A percentile compares a stretch with the other conserved stretches of the same genome.
Conservation (phyloP, 495 filamentous ascomycete species). For the Podospora tetraspora region DNA sequence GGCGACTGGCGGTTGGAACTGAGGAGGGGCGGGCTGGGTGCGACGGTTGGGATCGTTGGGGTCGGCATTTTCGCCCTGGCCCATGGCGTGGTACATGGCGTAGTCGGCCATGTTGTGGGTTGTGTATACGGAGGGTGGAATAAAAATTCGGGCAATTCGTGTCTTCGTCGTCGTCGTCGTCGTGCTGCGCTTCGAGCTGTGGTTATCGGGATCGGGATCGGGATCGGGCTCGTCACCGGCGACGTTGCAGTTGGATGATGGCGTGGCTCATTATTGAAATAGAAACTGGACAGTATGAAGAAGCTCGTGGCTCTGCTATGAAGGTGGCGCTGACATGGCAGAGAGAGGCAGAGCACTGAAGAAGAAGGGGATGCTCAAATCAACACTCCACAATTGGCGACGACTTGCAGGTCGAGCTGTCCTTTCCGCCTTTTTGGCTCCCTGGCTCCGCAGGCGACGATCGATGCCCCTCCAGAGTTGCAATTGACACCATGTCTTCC, state of each 20-base stretch:
- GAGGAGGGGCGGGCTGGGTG: conserved; percentile 53
- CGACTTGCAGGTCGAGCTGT: conserved; percentile 21
- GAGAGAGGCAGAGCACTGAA: not conserved
- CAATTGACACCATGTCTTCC: conserved; percentile 36
- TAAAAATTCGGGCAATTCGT: not conserved
- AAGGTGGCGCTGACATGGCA: not conserved
- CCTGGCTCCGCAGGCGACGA: not conserved
- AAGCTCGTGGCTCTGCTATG: not conserved
- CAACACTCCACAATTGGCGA: not conserved
- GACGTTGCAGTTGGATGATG: conserved; percentile 11
- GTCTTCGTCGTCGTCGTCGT: not conserved
- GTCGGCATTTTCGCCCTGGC: conserved; percentile 55
- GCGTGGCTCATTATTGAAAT: conserved; percentile 16
- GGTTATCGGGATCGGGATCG: not conserved
- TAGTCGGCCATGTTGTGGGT: conserved; percentile 60
- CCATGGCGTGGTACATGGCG: conserved; percentile 70
- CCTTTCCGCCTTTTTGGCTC: conserved; percentile 18
- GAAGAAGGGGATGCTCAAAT: conserved; percentile 1
- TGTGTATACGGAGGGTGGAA: not conserved
- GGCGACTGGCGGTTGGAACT: conserved; percentile 48
- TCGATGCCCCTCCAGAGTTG: not conserved
- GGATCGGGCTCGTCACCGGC: conserved; percentile 17
- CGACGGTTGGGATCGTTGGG: conserved; percentile 56
- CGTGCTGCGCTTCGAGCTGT: not conserved
- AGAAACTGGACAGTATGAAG: not conserved